Evolutionary conservation across 208 protist genomes (phyloP).

Genomic region (Acanthamoeba royreba): DNA sequence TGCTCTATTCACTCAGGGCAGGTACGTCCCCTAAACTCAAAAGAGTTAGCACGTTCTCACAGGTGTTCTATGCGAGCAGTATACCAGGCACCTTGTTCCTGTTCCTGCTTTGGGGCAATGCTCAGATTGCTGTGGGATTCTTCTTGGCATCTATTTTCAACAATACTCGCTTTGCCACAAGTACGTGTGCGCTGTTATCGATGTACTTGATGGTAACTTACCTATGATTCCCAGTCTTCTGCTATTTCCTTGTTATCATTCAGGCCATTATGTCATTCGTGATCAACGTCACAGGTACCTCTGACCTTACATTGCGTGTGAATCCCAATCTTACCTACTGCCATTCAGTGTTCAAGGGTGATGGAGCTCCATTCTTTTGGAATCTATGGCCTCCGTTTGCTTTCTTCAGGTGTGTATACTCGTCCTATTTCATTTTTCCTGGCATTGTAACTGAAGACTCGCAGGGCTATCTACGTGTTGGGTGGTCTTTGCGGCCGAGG

Average conservation of each 20-base stretch:
- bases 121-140: neutral
- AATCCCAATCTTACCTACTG: neutral
- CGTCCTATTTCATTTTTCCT: neutral
- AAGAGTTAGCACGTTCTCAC: neutral
- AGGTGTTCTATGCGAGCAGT: neutral
- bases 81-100: neutral
- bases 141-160: conserved; percentile 30
- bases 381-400: conserved; percentile 34
- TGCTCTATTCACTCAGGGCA: conserved; percentile 35
- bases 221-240: neutral
- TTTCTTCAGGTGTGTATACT: neutral
- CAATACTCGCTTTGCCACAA: conserved; percentile 27
- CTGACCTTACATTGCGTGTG: neutral
- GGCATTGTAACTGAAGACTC: neutral
- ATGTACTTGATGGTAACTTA: neutral
- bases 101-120: conserved; percentile 47
- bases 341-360: neutral
- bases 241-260: conserved; percentile 44
- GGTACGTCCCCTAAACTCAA: neutral
- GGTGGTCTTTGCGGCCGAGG: neutral
- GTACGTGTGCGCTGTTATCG: neutral
- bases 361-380: conserved; percentile 17
- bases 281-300: conserved; percentile 10
- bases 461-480: neutral
- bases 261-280: conserved; percentile 22